Conservation (phyloP, 257 asterid species). For the Solanum lignicaule region DNA sequence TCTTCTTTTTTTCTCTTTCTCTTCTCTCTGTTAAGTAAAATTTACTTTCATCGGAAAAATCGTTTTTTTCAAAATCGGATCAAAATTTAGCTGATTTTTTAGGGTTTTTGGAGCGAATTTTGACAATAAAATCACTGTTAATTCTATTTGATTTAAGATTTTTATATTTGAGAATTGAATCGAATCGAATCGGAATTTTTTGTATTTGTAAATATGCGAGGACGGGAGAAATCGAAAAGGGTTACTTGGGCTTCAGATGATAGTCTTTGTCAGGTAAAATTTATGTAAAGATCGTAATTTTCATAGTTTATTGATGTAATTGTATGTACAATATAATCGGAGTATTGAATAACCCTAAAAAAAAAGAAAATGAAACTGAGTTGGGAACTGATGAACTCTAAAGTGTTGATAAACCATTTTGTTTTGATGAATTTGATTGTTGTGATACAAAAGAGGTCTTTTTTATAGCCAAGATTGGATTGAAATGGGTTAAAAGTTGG, state of each 20-base stretch:
- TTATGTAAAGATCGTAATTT: constrained; percentile 11
- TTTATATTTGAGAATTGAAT: constrained; percentile 18
- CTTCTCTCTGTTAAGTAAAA: not conserved
- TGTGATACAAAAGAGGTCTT: not conserved
- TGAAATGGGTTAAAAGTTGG: not conserved
- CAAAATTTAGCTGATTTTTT: not conserved
- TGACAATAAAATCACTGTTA: constrained; percentile 4
- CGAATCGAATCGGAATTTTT: constrained; percentile 15
- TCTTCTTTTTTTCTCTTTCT: not conserved
- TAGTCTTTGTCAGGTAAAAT: constrained; percentile 91
- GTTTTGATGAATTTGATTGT: not conserved
- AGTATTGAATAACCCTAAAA: not conserved
- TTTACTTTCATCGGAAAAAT: not conserved
- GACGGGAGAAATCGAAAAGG: constrained; percentile 79
- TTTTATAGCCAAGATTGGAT: not conserved
- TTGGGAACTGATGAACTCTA: not conserved
- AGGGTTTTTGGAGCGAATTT: constrained; percentile 9
- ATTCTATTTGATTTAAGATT: constrained; percentile 13
- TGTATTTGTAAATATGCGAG: constrained; percentile 53
- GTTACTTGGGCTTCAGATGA: constrained; percentile 90
- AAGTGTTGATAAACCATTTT: not conserved
- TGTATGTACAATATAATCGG: not conserved
- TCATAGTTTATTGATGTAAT: not conserved
- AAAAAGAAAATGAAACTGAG: not conserved
- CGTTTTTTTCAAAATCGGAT: not conserved